phyloP scores from a whole-genome alignment of 306 rosid genomes.

The Prunus persica region DNA sequence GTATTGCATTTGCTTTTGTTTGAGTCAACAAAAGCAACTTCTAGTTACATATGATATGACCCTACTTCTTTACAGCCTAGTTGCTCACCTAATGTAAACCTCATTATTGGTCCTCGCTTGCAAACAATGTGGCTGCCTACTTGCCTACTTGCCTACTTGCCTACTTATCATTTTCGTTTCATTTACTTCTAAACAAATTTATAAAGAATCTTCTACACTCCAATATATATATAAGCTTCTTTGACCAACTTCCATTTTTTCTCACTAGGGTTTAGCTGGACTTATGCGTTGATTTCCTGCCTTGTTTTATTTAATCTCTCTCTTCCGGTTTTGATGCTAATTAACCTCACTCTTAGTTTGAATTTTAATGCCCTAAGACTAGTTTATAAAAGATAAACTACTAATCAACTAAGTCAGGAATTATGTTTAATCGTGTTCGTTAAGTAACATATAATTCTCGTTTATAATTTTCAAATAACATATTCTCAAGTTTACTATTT shows the following conservation, averaged over 20 bases:
- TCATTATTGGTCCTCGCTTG: conserved; percentile 17
- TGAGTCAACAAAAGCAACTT: conserved; percentile 59
- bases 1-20: not conserved
- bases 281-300: not conserved
- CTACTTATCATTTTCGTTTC: conserved; percentile 10
- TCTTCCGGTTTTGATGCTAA: not conserved
- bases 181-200: not conserved
- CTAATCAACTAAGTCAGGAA: no score
- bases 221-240: not conserved
- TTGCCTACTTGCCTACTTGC: conserved; percentile 31
- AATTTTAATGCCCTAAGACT: not conserved
- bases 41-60: not conserved
- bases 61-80: conserved; percentile 17
- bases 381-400: no score
- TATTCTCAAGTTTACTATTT: no score
- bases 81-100: conserved; percentile 16
- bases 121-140: conserved; percentile 3
- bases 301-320: not conserved
- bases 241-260: conserved; percentile 4
- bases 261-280: not conserved
- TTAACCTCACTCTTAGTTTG: not conserved
- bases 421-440: no score
- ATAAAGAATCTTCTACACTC: conserved; percentile 11
- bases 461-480: no score
- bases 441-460: no score